A percentile compares a stretch with the other conserved stretches of the same genome.
phyloP scores from a whole-genome alignment of 345 rosid genomes.

The Rubroshorea leprosula region DNA sequence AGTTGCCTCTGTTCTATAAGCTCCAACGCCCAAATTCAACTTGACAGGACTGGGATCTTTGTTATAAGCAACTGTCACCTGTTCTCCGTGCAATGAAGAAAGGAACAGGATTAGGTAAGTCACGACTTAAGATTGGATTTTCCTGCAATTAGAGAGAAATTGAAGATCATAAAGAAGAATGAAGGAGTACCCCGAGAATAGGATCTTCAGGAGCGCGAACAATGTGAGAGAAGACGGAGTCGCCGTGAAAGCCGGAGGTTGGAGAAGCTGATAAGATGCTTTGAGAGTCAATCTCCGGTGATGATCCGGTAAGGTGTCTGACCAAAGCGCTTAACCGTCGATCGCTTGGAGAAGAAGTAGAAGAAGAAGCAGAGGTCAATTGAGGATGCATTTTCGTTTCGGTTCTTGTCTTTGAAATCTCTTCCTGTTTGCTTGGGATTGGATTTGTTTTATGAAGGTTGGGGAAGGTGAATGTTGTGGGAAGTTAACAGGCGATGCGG shows the following conservation, averaged over 20 bases:
- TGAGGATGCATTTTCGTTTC: not conserved
- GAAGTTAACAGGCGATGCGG: constrained; percentile 13
- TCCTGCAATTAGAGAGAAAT: not conserved
- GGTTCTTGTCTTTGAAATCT: not conserved
- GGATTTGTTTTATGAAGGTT: constrained; percentile 7
- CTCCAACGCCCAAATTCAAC: constrained; percentile 93
- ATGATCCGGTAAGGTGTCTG: constrained; percentile 33
- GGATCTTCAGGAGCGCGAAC: constrained; percentile 90
- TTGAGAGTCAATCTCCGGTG: constrained; percentile 2
- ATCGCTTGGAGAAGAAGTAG: constrained; percentile 31
- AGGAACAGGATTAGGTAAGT: not conserved
- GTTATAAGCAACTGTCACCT: constrained; percentile 95
- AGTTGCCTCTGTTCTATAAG: constrained; percentile 92
- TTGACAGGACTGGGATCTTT: constrained; percentile 86
- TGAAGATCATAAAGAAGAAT: not conserved
- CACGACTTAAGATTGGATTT: not conserved
- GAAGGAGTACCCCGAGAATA: constrained; percentile 58
- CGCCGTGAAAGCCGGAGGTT: constrained; percentile 32
- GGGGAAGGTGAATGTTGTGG: constrained; percentile 20
- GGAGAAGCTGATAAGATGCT: constrained; percentile 35
- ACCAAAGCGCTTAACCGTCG: constrained; percentile 45
- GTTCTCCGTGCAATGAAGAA: not conserved
- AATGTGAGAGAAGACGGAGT: constrained; percentile 70
- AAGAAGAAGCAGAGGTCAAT: constrained; percentile 7
- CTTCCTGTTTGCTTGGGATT: constrained; percentile 5